Conservation (phyloP, 192 early-diverging fungal species). For the Dispira simplex region DNA sequence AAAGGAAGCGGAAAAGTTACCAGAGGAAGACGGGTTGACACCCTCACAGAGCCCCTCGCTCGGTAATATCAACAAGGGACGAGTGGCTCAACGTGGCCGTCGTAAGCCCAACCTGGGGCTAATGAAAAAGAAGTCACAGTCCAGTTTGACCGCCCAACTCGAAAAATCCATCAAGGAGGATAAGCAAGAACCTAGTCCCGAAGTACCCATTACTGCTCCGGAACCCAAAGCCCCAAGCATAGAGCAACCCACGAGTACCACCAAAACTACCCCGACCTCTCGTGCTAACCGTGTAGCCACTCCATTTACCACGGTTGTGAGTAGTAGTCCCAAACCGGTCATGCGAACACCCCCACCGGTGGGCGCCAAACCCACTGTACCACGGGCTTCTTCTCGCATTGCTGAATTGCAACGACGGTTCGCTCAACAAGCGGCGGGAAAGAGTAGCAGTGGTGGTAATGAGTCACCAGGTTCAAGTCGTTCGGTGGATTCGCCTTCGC, state of each 20-base stretch:
- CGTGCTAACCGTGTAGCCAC: slow-evolving; percentile 2
- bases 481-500: neutral
- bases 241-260: too few species aligned
- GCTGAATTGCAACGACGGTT: slow-evolving; percentile 9
- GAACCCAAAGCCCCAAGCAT: too few species aligned
- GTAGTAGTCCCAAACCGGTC: neutral
- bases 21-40: too few species aligned
- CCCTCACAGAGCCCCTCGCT: neutral
- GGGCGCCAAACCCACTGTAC: slow-evolving; percentile 3
- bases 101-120: slow-evolving; percentile 8
- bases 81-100: neutral
- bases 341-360: slow-evolving; percentile 5
- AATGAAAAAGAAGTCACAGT: slow-evolving; percentile 4
- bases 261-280: too few species aligned
- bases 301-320: neutral
- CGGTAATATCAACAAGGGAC: neutral
- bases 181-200: neutral
- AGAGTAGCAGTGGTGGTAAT: neutral
- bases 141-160: neutral
- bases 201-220: neutral
- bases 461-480: neutral
- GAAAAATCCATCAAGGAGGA: slow-evolving; percentile 7
- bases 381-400: slow-evolving; percentile 8
- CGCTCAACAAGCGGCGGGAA: slow-evolving; percentile 1
- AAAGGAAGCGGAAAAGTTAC: too few species aligned